Evolutionary conservation across 2,329 filamentous ascomycete genomes (phyloP).

Genomic region (Fusarium torreyae): DNA sequence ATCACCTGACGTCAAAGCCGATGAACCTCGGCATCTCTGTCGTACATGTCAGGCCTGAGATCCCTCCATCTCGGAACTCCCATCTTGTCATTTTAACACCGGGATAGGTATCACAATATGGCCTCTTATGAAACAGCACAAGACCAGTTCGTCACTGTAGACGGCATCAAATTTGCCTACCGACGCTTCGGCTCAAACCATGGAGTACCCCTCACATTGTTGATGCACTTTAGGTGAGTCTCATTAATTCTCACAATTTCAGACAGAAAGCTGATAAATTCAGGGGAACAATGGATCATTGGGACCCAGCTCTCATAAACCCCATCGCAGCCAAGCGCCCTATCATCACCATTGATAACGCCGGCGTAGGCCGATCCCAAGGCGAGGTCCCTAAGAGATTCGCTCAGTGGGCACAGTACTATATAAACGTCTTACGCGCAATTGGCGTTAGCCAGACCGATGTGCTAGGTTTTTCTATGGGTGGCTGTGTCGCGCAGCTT

Average conservation of each 20-base stretch:
- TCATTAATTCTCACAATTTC: neutral
- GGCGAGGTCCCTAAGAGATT: slow-evolving; percentile 58
- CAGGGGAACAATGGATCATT: slow-evolving; percentile 58
- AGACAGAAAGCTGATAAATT: neutral
- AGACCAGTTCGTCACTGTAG: slow-evolving; percentile 51
- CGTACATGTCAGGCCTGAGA: neutral
- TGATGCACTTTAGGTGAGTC: slow-evolving; percentile 54
- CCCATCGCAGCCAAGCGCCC: slow-evolving; percentile 59
- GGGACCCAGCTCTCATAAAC: slow-evolving; percentile 63
- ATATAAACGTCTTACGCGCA: slow-evolving; percentile 54
- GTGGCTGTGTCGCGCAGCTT: slow-evolving; percentile 63
- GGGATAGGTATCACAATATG: slow-evolving; percentile 39
- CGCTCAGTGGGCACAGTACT: slow-evolving; percentile 53
- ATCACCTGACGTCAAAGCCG: slow-evolving; percentile 38
- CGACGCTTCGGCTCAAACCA: slow-evolving; percentile 49
- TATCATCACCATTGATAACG: slow-evolving; percentile 64
- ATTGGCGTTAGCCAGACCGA: slow-evolving; percentile 60
- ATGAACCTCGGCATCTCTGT: slow-evolving; percentile 34
- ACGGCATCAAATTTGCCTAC: slow-evolving; percentile 53
- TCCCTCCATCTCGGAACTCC: too few relatives aligned
- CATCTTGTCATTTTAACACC: neutral
- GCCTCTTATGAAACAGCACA: slow-evolving; percentile 51
- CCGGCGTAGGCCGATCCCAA: slow-evolving; percentile 62
- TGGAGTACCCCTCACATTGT: slow-evolving; percentile 53
- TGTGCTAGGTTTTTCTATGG: slow-evolving; percentile 66